phyloP scores from a whole-genome alignment of 352 stramenopile genomes.

The Pythium biforme region DNA sequence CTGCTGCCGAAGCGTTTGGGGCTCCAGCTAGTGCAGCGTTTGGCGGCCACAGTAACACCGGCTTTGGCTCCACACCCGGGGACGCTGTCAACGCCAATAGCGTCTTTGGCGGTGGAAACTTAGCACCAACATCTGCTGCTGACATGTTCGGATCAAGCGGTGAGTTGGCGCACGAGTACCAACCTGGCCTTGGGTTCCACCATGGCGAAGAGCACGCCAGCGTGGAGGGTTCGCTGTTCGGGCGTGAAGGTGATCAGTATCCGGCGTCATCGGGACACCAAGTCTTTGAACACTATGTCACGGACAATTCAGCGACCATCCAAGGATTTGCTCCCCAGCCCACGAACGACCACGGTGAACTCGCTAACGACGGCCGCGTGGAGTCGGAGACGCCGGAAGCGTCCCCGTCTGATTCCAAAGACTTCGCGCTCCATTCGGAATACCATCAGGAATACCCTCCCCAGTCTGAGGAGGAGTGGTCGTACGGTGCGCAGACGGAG shows the following conservation, averaged over 20 bases:
- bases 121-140: not conserved
- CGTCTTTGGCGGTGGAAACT: conserved; percentile 17
- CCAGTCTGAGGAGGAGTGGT: not conserved
- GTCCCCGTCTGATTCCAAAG: not conserved
- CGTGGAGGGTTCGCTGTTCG: not conserved
- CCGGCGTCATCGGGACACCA: not conserved
- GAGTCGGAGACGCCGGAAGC: not conserved
- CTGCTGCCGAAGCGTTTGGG: conserved; percentile 26
- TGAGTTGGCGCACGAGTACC: not conserved
- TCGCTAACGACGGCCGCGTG: not conserved
- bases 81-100: conserved; percentile 22
- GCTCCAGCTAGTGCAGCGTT: conserved; percentile 31
- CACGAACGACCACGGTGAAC: not conserved
- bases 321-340: not conserved
- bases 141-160: conserved; percentile 21
- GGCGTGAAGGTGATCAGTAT: not conserved
- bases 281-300: not conserved
- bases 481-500: not conserved
- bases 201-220: not conserved
- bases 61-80: conserved; percentile 4
- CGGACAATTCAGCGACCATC: not conserved
- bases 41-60: conserved; percentile 1
- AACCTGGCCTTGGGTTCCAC: not conserved
- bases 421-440: not conserved
- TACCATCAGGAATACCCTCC: not conserved